phyloP scores from a whole-genome alignment of 2,329 filamentous ascomycete genomes.

The Magnaporthiopsis poae region DNA sequence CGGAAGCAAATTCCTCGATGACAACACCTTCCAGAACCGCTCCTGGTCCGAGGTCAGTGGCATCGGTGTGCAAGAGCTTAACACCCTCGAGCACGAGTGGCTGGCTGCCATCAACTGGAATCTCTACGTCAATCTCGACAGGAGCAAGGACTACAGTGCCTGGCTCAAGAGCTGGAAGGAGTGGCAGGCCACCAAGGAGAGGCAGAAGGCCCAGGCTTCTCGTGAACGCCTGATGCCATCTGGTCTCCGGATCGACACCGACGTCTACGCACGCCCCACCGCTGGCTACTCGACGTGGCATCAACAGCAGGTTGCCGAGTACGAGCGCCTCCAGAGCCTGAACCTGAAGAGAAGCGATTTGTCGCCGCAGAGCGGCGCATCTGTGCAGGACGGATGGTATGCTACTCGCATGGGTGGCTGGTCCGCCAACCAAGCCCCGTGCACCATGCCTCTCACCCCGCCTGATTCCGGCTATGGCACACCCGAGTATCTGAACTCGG shows the following conservation, averaged over 20 bases:
- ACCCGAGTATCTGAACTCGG: slow-evolving; percentile 47
- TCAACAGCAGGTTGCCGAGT: slow-evolving; percentile 46
- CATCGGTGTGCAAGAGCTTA: slow-evolving; percentile 74
- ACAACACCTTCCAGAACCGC: slow-evolving; percentile 95
- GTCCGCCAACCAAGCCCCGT: slow-evolving; percentile 21
- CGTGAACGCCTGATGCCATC: slow-evolving; percentile 41
- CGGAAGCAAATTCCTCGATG: slow-evolving; percentile 90
- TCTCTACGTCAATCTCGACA: slow-evolving; percentile 75
- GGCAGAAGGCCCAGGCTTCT: slow-evolving; percentile 30
- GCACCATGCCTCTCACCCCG: slow-evolving; percentile 37
- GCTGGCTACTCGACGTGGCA: slow-evolving; percentile 36
- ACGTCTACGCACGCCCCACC: slow-evolving; percentile 24
- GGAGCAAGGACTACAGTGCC: slow-evolving; percentile 59
- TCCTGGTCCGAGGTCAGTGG: slow-evolving; percentile 94
- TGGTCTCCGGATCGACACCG: slow-evolving; percentile 38
- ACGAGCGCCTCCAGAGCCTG: slow-evolving; percentile 37
- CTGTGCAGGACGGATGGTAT: slow-evolving; percentile 14
- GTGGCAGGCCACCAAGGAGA: slow-evolving; percentile 47
- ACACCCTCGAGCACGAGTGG: slow-evolving; percentile 81
- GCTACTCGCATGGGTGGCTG: slow-evolving; percentile 27
- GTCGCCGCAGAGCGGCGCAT: slow-evolving; percentile 6
- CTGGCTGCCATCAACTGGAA: slow-evolving; percentile 71
- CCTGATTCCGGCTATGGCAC: slow-evolving; percentile 54
- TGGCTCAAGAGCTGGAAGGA: slow-evolving; percentile 53
- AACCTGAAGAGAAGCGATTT: slow-evolving; percentile 30